Base-by-base conservation (phyloP, 371 early-diverging fungal species). In the Mucor saturninus region DNA sequence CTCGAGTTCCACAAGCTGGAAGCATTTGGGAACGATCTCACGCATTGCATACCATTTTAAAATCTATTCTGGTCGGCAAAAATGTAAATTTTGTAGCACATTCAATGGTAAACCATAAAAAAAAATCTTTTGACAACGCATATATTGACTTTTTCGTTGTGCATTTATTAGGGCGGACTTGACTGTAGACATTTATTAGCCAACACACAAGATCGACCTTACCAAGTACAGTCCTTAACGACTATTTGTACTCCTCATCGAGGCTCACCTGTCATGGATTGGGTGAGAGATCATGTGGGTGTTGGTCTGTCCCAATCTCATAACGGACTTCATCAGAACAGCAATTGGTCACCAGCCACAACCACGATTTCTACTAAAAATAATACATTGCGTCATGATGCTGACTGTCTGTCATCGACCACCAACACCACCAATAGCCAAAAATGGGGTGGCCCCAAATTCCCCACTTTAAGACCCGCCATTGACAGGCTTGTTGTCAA, bases 231-330 rank as follows among this genome's bases (percentile, higher is more conserved):
- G 40, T 90, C 94, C 4, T 70, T 97, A 35, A 94, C 95, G 0
- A 95, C 95, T 1, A 82, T 97, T n/a, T 90, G 89, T 11, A 95
- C 97, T 7, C 97, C 97, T 21, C 97, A 97, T 74, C 85, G 93
- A 30, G 97, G 97, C 2, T 86, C 87, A 45, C 87, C 91, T 30
- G 89, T 95, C 71, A 95, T 95, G 94, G 95, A 95, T 76, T 95
- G 92, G 91, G 91, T 89, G 63, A 85, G 91, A 21, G 94, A 94
- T 67, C 77, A 87, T 46, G 69, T 94, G 29, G 88, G 90, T 9
- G 76, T 93, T 0, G 83, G 83, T 35, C 32, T 45, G 10, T 29
- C 37, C 15, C 53, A 60, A 32, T 14, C 56, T 7, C 31, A 29
- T 31, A n/a, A 29, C 11, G 38, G 38, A 3, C 4, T 30, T 13